A percentile compares a stretch with the other conserved stretches of the same genome.
Conservation (phyloP, 495 filamentous ascomycete genomes). For the Tuber magnatum region DNA sequence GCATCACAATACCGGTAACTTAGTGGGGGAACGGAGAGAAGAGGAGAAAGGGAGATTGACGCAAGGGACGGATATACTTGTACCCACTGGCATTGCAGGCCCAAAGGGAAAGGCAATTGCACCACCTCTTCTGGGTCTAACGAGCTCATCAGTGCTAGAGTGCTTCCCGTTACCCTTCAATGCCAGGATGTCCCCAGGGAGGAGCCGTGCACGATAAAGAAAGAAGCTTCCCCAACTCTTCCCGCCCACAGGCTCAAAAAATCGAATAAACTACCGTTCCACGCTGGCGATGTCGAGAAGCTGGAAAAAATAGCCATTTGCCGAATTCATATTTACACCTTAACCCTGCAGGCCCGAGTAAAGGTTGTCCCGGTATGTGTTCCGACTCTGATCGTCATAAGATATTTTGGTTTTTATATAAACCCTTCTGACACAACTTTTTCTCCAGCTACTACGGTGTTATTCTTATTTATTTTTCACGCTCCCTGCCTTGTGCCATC, state of each 20-base stretch:
- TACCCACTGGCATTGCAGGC: neutral
- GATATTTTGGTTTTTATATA: neutral
- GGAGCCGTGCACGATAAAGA: conserved; percentile 1
- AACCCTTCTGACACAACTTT: neutral
- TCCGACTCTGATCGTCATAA: neutral
- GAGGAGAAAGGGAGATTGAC: neutral
- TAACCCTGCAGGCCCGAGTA: neutral
- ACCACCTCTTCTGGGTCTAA: neutral
- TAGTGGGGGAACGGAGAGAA: neutral
- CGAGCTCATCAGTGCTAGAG: neutral
- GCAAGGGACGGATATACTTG: neutral
- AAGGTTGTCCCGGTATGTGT: neutral
- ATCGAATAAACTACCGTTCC: neutral
- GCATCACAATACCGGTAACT: neutral
- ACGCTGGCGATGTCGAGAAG: neutral
- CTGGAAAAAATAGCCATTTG: neutral
- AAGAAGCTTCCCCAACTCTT: neutral
- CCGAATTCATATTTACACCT: neutral
- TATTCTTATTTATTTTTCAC: neutral
- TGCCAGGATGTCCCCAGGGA: neutral
- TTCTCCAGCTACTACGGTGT: neutral
- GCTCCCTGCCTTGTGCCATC: neutral
- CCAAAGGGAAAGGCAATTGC: neutral
- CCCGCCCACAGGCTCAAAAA: neutral
- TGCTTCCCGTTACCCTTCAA: neutral